phyloP scores from a whole-genome alignment of 2,329 filamentous ascomycete genomes.

The Neocatenulostroma microsporum region DNA sequence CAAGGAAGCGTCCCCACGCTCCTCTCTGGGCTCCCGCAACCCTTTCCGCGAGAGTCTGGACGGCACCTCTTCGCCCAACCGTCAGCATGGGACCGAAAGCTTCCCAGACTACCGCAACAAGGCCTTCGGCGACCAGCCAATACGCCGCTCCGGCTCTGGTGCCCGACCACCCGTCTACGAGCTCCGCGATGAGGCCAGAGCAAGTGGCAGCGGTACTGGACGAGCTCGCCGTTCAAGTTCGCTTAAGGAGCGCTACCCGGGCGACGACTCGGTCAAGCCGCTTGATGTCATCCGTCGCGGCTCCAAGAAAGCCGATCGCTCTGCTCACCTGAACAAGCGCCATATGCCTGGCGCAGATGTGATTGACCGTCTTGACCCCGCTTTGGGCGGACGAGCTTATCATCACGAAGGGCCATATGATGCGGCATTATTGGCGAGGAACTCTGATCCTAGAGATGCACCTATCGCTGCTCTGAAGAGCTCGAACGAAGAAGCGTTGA shows the following conservation, averaged over 20 bases:
- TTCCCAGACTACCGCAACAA: constrained; percentile 44
- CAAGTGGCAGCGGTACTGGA: constrained; percentile 4
- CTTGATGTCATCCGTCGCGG: constrained; percentile 60
- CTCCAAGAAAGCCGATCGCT: constrained; percentile 56
- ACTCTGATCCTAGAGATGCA: constrained; percentile 50
- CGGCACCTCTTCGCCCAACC: constrained; percentile 9
- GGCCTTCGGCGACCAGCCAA: constrained; percentile 28
- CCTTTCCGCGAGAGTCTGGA: constrained; percentile 35
- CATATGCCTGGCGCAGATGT: constrained; percentile 62
- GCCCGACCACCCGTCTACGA: constrained; percentile 22
- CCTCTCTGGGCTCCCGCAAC: constrained; percentile 35
- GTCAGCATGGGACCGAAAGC: constrained; percentile 11
- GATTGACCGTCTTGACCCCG: constrained; percentile 71
- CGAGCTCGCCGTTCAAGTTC: constrained; percentile 42
- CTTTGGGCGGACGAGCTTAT: constrained; percentile 57
- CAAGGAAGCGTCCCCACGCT: constrained; percentile 22
- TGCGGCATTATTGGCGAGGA: constrained; percentile 67
- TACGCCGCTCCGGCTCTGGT: constrained; percentile 8
- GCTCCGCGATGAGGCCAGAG: constrained; percentile 16
- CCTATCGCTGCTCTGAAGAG: constrained; percentile 69
- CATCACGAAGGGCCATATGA: constrained; percentile 92
- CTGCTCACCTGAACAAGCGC: constrained; percentile 58
- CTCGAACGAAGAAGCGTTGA: constrained; percentile 67
- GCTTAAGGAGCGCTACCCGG: constrained; percentile 53
- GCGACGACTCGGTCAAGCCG: constrained; percentile 58